Base-by-base conservation (phyloP, 2,329 filamentous ascomycete genomes). In the Davidsoniella australis region DNA sequence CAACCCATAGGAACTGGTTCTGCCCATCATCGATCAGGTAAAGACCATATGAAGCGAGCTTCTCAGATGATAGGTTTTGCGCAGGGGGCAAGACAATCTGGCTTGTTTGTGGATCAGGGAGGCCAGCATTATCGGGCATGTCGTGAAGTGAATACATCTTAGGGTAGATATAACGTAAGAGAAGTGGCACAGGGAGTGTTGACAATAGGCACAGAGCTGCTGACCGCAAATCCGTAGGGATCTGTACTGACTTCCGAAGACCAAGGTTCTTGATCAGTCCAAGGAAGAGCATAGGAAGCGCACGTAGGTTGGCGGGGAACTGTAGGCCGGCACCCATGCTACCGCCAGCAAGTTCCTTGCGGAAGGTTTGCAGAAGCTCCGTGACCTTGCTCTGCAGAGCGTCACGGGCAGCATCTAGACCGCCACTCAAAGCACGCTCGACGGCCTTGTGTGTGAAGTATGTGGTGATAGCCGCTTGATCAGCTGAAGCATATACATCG, bases 391-490 rank as follows among this genome's bases (percentile, higher is more conserved):
- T 78, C 63, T 95, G 87, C 41, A 96, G 71, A 43, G 86, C 82
- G 64, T 98, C 91, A 40, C 91, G 76, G 46, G 91, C 91, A 44
- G 86, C 82, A 58, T 98, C 91, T 47, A 98, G 70, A 38, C 89
- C 88, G 58, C 78, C 85, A 58, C 85, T 82, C 38, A 98, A 70
- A 9, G 84, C 80, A 57, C 86, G 76, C 68, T 98, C 91, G 2
- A 96, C 91, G 14, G 91, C 91, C 70, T 96, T 96, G 73, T 98
- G 91, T 58, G 83, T 89, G 70, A 89, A 96, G 69, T 89, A 96
- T 10, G 85, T 84, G 2, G 88, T 83, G 57, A 98, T 86, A 12
- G 91, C 91, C 58, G 82, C 82, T 64, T 95, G 89, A 60, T 98
- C 91, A 0, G 91, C 91, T 4, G 86, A 94, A 7, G 91, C 87